Percentiles rank a stretch among this genome's conserved stretches.
Evolutionary conservation across 2,329 filamentous ascomycete genomes (phyloP).

Genomic region (Venturia aucupariae): DNA sequence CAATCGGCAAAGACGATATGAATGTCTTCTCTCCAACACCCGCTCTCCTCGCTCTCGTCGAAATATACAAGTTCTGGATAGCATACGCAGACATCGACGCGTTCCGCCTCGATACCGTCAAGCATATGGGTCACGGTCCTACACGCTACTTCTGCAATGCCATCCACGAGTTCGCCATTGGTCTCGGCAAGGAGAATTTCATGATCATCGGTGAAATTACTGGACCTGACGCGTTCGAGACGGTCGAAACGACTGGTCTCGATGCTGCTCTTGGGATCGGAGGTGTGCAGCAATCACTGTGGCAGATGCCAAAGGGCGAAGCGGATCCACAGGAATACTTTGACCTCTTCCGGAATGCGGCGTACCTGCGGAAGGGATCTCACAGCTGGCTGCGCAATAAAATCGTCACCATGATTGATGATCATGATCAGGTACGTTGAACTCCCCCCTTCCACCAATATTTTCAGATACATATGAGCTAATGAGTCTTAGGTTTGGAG

Average conservation of each 20-base stretch:
- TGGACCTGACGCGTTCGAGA: slow-evolving; percentile 18
- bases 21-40: slow-evolving; percentile 17
- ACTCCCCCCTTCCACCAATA: background rate
- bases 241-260: slow-evolving; percentile 18
- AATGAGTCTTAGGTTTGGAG: slow-evolving; percentile 7
- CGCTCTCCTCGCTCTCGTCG: slow-evolving; percentile 17
- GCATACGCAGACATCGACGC: slow-evolving; percentile 19
- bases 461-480: background rate
- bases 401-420: slow-evolving; percentile 21
- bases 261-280: slow-evolving; percentile 22
- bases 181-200: slow-evolving; percentile 20
- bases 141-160: slow-evolving; percentile 19
- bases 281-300: slow-evolving; percentile 19
- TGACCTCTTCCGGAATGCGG: slow-evolving; percentile 18
- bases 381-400: slow-evolving; percentile 20
- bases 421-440: slow-evolving; percentile 16
- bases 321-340: slow-evolving; percentile 17
- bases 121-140: slow-evolving; percentile 21
- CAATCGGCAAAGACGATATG: slow-evolving; percentile 15
- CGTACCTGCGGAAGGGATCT: slow-evolving; percentile 16
- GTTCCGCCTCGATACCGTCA: slow-evolving; percentile 21
- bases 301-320: slow-evolving; percentile 18
- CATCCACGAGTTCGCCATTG: slow-evolving; percentile 19
- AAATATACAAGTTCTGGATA: slow-evolving; percentile 22
- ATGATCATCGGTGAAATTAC: slow-evolving; percentile 21